Base-by-base conservation (phyloP, 1,284 basidiomycete genomes). In the Boletellus deceptivus region DNA sequence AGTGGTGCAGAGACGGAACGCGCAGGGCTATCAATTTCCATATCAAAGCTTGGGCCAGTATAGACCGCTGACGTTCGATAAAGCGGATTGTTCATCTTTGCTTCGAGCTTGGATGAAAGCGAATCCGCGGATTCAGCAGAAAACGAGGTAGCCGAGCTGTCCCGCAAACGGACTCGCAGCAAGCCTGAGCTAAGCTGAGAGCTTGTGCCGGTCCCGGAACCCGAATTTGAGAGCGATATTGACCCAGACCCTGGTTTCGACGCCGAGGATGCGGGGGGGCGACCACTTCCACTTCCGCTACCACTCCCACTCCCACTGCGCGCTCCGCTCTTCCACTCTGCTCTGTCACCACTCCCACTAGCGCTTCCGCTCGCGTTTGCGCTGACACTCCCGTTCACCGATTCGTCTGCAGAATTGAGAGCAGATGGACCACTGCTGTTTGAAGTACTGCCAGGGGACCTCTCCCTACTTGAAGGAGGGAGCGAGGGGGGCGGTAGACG, bases 111-210 rank as follows among this genome's bases (percentile, higher is more conserved):
- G 11, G 34, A 48, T 10, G 43, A 50, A 34, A 46, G 43, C 3
- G 63, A 65, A 37, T 57, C 63, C 3, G 46, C 53, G 24, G 68
- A 64, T 27, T 47, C 46, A 37, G 46, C 52, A 31, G 67, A 67
- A 45, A 68, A 40, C 33, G 65, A 67, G 16, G 65, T 67, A 17
- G 48, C 67, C 6, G 68, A 69, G 24, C 64, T 64, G 22, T 61
- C 67, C 44, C 49, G 53, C 40, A 69, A 40, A 52, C 56, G 55
- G 43, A 47, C 35, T 25, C 40, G 61, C 47, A 69, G 43, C 42
- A 63, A 47, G 43, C 62, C 56, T 38, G 61, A 60, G 45, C 66
- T 55, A 39, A 63, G 53, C 16, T 43, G 55, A 45, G 67, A 70
- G n/a, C 57, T 51, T 6, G 56, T 55, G 8, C 56, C 64, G 41